Percentiles rank a stretch among this genome's conserved stretches.
phyloP scores from a whole-genome alignment of 768 basidiomycete species.

The Boletus coccyginus region DNA sequence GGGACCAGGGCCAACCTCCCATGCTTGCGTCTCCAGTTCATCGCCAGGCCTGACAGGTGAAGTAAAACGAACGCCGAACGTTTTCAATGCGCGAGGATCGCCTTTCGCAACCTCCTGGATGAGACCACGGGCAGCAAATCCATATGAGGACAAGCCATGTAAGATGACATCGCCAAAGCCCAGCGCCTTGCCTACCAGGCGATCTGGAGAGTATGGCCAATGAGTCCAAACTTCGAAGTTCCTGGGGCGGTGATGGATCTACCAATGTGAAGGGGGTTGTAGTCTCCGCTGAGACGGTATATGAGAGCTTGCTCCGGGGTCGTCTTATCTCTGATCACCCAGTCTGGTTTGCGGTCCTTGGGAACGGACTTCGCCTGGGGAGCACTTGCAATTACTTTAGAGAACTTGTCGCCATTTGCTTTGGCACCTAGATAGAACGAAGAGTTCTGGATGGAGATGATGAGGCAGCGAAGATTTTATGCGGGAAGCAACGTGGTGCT shows the following conservation, averaged over 20 bases:
- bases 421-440: slow-evolving; percentile 69
- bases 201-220: slow-evolving; percentile 45
- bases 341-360: slow-evolving; percentile 59
- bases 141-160: slow-evolving; percentile 80
- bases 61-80: slow-evolving; percentile 76
- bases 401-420: slow-evolving; percentile 58
- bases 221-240: neutral
- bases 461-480: neutral
- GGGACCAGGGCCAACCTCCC: slow-evolving; percentile 71
- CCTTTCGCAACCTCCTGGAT: slow-evolving; percentile 60
- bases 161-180: slow-evolving; percentile 86
- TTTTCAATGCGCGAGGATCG: slow-evolving; percentile 58
- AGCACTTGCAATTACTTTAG: slow-evolving; percentile 57
- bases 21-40: slow-evolving; percentile 70
- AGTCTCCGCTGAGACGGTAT: slow-evolving; percentile 76
- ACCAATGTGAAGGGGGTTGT: slow-evolving; percentile 79
- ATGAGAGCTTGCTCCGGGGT: slow-evolving; percentile 64
- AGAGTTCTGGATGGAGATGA: slow-evolving; percentile 43
- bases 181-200: slow-evolving; percentile 61
- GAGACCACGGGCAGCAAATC: slow-evolving; percentile 77
- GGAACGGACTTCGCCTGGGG: slow-evolving; percentile 61
- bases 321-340: slow-evolving; percentile 59
- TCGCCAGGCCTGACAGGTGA: slow-evolving; percentile 84
- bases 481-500: slow-evolving; percentile 9
- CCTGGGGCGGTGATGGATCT: slow-evolving; percentile 5